phyloP scores from a whole-genome alignment of 1,284 basidiomycete species.

The Tylopilus orsonianus region DNA sequence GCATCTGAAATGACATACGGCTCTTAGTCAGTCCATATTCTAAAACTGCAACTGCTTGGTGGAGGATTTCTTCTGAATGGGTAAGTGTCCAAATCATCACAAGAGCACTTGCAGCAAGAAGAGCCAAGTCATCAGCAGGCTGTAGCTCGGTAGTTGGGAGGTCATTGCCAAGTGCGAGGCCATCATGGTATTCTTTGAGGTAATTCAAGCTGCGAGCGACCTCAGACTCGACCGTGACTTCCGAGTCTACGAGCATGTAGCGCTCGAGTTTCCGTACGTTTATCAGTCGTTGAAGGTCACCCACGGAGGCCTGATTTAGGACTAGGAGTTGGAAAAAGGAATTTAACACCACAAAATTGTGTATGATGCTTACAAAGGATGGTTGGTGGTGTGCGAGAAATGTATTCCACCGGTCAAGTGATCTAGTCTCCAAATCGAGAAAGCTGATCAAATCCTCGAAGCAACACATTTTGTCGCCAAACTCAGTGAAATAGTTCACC shows the following conservation, averaged over 20 bases:
- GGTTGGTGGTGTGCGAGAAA: conserved; percentile 49
- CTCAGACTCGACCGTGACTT: conserved; percentile 59
- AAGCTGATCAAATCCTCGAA: conserved; percentile 82
- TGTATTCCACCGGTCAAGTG: conserved; percentile 52
- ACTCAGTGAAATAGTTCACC: conserved; percentile 66
- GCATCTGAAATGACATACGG: conserved; percentile 74
- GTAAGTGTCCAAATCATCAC: conserved; percentile 63
- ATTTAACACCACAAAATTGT: conserved; percentile 10
- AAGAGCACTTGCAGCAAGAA: conserved; percentile 70
- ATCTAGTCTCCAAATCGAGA: conserved; percentile 47
- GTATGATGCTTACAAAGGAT: conserved; percentile 46
- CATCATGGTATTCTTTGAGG: conserved; percentile 59
- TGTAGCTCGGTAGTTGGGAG: conserved; percentile 81
- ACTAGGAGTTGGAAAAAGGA: conserved; percentile 16
- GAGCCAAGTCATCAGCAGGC: conserved; percentile 80
- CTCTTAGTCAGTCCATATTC: conserved; percentile 75
- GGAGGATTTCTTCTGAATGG: conserved; percentile 56
- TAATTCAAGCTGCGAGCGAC: conserved; percentile 50
- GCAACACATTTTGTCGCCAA: conserved; percentile 81
- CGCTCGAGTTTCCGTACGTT: conserved; percentile 75
- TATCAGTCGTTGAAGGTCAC: conserved; percentile 58
- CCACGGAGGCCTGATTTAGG: conserved; percentile 42
- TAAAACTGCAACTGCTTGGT: conserved; percentile 61
- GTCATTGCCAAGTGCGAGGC: conserved; percentile 61
- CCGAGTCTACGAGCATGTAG: conserved; percentile 46